Evolutionary conservation across 805 yeast species (phyloP), one percentile per base, ranked within the genome.

Genomic region (Sungouiozyma ichnusensis): DNA sequence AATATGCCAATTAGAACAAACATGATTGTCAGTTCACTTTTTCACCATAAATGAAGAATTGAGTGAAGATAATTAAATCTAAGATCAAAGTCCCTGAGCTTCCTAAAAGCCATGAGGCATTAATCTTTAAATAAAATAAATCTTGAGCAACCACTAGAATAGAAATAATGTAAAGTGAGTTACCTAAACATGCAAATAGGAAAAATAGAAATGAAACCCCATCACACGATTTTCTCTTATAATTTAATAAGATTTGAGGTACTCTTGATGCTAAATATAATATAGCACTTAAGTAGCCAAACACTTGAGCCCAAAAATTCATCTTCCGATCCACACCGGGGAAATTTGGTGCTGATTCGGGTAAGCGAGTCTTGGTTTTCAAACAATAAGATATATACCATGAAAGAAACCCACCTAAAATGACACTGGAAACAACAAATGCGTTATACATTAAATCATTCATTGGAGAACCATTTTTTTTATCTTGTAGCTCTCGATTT

Each of bases 201-300:
- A 90, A 90, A 64, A 92, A 90, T 71, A 90, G 71, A 56, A 92
- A 85, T 9, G 95, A 85, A 38, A 90, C 84, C 18, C 97, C 97
- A 47, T 92, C 97, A 59, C 96, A 87, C 2, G 94, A 82, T 64
- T 87, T 88, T 56, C 97, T 74, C 59, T 80, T 71, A 57, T 72
- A 85, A 64, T 92, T 92, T 46, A 90, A 71, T 44, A 85, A 60
- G 41, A 92, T 85, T 65, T 92, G 98, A 1, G 98, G 98, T 20
- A 92, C 64, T 52, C 98, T 71, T 15, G 97, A 88, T 2, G 95
- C 95, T 46, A 90, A 64, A 54, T 84, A 84, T 34, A 84, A 66
- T 1, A 67, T 58, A 6, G 94, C 92, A 66, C 88, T 81, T 40
- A 76, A 54, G 68, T 79, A 77, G 32, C 98, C 98, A 61, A 87